Percentiles rank a stretch among this genome's conserved stretches.
Conservation (phyloP, 768 basidiomycete species). For the Flagelloscypha sp. region DNA sequence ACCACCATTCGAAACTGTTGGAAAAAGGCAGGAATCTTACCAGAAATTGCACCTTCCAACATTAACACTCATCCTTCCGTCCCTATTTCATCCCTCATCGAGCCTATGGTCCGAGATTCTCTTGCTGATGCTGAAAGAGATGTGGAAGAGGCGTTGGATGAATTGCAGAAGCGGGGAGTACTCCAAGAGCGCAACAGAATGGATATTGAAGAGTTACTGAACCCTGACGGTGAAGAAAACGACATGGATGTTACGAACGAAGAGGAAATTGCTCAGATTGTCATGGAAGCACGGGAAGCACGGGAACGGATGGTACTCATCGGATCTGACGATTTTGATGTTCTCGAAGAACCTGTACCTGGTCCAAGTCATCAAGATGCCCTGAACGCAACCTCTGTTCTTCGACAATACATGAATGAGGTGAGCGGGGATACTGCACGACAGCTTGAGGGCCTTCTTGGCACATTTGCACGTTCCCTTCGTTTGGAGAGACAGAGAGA, state of each 20-base stretch:
- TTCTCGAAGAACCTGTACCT: not conserved
- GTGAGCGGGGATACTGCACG: no score
- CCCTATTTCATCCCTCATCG: conserved; percentile 16
- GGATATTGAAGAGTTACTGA: conserved; percentile 20
- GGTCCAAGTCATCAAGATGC: no score
- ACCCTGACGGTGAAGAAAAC: conserved; percentile 18
- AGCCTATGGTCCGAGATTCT: conserved; percentile 8
- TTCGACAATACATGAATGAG: no score
- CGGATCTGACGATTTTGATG: conserved; percentile 9
- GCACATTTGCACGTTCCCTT: no score
- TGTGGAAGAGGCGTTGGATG: conserved; percentile 14
- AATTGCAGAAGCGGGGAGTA: conserved; percentile 15
- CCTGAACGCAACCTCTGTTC: no score
- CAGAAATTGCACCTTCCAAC: conserved; percentile 7
- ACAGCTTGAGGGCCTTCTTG: no score
- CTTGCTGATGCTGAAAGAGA: conserved; percentile 13
- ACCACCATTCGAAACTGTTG: conserved; percentile 31
- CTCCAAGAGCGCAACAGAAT: conserved; percentile 18
- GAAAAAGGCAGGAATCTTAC: conserved; percentile 26
- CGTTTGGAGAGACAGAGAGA: no score
- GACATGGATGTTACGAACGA: conserved; percentile 15
- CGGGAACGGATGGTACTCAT: conserved; percentile 5
- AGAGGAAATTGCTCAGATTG: conserved; percentile 17
- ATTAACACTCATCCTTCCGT: conserved; percentile 10
- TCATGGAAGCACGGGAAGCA: conserved; percentile 15